phyloP scores from a whole-genome alignment of 805 yeast genomes.

The Ogataea glucozyma region DNA sequence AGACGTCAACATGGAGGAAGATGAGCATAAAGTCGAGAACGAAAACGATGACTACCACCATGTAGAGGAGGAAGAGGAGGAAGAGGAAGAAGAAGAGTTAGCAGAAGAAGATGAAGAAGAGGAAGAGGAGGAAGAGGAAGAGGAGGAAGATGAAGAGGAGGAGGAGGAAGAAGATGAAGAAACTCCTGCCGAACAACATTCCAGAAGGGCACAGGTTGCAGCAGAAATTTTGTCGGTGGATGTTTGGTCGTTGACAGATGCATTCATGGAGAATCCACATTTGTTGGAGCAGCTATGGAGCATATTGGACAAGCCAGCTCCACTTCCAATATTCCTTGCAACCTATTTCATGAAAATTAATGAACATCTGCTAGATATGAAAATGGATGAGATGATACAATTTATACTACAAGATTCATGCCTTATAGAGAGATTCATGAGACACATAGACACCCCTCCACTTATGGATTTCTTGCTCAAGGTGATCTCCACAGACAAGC shows the following conservation, averaged over 20 bases:
- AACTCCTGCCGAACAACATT: slow-evolving; percentile 36
- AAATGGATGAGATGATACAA: slow-evolving; percentile 73
- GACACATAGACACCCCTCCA: slow-evolving; percentile 90
- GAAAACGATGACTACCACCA: slow-evolving; percentile 11
- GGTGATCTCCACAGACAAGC: slow-evolving; percentile 89
- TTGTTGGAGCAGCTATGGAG: slow-evolving; percentile 77
- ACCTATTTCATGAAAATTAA: slow-evolving; percentile 89
- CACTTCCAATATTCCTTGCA: slow-evolving; percentile 73
- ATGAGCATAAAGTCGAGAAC: slow-evolving; percentile 1
- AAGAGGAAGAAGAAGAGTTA: slow-evolving; percentile 14
- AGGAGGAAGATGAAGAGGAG: slow-evolving; percentile 33
- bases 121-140: slow-evolving; percentile 24
- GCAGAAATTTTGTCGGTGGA: slow-evolving; percentile 90
- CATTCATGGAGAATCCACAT: slow-evolving; percentile 73
- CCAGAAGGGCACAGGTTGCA: slow-evolving; percentile 61
- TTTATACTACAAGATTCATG: slow-evolving; percentile 68
- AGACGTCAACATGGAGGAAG: slow-evolving; percentile 1
- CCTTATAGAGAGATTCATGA: slow-evolving; percentile 77
- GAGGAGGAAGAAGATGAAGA: slow-evolving; percentile 35
- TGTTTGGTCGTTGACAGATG: slow-evolving; percentile 90
- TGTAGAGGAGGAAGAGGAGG: slow-evolving; percentile 5
- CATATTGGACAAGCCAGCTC: slow-evolving; percentile 65
- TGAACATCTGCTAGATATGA: slow-evolving; percentile 86
- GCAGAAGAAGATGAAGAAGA: slow-evolving; percentile 19
- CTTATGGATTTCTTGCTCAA: slow-evolving; percentile 89